phyloP scores from a whole-genome alignment of 2,329 filamentous ascomycete species.

The Colletotrichum liriopes region DNA sequence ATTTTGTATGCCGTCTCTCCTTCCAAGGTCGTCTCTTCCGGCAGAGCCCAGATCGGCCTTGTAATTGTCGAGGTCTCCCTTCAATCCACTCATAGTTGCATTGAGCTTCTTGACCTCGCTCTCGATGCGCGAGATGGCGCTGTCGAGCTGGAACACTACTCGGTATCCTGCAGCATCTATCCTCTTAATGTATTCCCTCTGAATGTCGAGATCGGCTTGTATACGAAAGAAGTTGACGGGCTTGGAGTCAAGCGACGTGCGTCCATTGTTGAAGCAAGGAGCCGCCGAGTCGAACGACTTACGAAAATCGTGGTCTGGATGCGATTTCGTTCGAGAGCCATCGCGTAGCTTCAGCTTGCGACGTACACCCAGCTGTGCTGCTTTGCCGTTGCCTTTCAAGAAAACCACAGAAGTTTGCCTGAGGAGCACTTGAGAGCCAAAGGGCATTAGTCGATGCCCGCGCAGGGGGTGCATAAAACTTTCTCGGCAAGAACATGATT shows the following conservation, averaged over 20 bases:
- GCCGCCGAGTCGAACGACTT: not conserved
- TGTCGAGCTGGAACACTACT: conserved; percentile 55
- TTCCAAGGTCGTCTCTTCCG: conserved; percentile 47
- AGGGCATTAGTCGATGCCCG: conserved; percentile 7
- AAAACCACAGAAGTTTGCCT: conserved; percentile 50
- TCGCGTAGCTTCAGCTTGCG: conserved; percentile 52
- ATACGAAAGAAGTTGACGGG: conserved; percentile 47
- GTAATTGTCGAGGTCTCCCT: conserved; percentile 45
- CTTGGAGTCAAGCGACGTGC: not conserved
- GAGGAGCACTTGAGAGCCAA: conserved; percentile 57
- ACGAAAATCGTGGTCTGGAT: not conserved
- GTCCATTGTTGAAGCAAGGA: not conserved
- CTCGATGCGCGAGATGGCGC: conserved; percentile 53
- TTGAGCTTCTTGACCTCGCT: conserved; percentile 52
- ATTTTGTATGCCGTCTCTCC: conserved; percentile 39
- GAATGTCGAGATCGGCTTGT: conserved; percentile 52
- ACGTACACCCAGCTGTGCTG: conserved; percentile 52
- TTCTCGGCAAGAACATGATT: conserved; percentile 58
- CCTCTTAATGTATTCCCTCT: conserved; percentile 54
- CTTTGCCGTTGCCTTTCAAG: conserved; percentile 33
- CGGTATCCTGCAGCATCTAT: conserved; percentile 56
- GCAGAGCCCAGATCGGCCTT: conserved; percentile 49
- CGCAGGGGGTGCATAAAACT: conserved; percentile 35
- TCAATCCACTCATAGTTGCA: conserved; percentile 48
- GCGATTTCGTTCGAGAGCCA: conserved; percentile 31